These are phyloP conservation scores for Tilletia walkeri DNA, from an alignment of 1,284 basidiomycete genomes.

Conservation along the genomic window DNA sequence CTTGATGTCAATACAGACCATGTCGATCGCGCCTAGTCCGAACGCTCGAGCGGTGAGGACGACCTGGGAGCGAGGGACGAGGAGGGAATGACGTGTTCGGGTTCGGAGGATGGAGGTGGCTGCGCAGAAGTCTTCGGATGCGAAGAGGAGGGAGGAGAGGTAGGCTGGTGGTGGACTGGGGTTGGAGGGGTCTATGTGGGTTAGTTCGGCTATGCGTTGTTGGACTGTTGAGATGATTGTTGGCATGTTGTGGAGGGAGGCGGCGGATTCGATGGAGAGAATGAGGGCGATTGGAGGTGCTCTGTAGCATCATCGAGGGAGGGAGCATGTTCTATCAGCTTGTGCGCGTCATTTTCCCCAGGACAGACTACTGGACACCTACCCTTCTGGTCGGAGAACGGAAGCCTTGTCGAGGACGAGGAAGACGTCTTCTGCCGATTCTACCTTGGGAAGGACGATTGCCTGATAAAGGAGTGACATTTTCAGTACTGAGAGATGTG, in stretches of 20 bases:
- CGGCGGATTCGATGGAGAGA: slow-evolving; percentile 49
- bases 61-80: slow-evolving; percentile 81
- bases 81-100: slow-evolving; percentile 69
- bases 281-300: slow-evolving; percentile 33
- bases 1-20: slow-evolving; percentile 89
- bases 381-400: slow-evolving; percentile 22
- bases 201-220: slow-evolving; percentile 11
- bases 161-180: slow-evolving; percentile 3
- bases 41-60: slow-evolving; percentile 82
- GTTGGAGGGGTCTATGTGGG: neutral
- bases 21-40: slow-evolving; percentile 72
- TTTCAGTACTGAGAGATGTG: neutral
- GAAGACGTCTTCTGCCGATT: slow-evolving; percentile 37
- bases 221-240: slow-evolving; percentile 33
- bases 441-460: slow-evolving; percentile 51
- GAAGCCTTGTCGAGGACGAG: slow-evolving; percentile 36
- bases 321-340: neutral
- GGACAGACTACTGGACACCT: neutral
- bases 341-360: neutral
- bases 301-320: neutral
- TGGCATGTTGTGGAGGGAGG: slow-evolving; percentile 39
- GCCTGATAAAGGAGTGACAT: slow-evolving; percentile 26
- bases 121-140: slow-evolving; percentile 64
- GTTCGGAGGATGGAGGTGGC: slow-evolving; percentile 83
- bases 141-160: slow-evolving; percentile 47